These are phyloP conservation scores for Dovyalis caffra DNA, from an alignment of 345 rosid species.

Conservation along the genomic window DNA sequence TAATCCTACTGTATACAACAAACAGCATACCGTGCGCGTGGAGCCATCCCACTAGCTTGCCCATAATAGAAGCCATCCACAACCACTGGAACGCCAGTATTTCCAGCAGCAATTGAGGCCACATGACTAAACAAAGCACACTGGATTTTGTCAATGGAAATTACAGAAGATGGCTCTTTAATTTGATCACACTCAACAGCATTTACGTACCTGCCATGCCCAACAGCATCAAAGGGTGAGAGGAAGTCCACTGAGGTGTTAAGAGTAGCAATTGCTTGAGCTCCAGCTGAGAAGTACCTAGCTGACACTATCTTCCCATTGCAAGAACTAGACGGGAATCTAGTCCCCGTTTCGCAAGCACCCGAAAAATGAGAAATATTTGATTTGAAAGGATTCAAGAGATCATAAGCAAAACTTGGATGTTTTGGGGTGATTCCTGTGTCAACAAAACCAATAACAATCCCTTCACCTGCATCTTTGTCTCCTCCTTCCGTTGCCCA, in stretches of 20 bases:
- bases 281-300: constrained; percentile 81
- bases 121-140: constrained; percentile 55
- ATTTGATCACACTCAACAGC: not conserved
- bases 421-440: constrained; percentile 73
- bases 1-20: not conserved
- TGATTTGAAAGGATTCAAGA: constrained; percentile 32
- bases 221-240: constrained; percentile 76
- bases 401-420: constrained; percentile 63
- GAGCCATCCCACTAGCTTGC: constrained; percentile 82
- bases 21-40: constrained; percentile 60
- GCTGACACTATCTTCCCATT: constrained; percentile 80
- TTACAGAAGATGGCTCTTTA: not conserved
- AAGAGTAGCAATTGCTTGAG: constrained; percentile 52
- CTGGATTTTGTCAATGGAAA: not conserved
- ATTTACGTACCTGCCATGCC: constrained; percentile 70
- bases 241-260: constrained; percentile 65
- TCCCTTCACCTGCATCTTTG: constrained; percentile 58
- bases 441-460: constrained; percentile 77
- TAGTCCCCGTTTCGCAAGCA: constrained; percentile 66
- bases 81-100: constrained; percentile 67
- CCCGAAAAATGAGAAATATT: constrained; percentile 65
- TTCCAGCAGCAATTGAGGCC: constrained; percentile 83
- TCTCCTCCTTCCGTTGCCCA: constrained; percentile 52
- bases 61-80: constrained; percentile 70
- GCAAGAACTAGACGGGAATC: constrained; percentile 56